Evolutionary conservation across 441 rosid genomes (phyloP).

Genomic region (Adansonia gregorii): DNA sequence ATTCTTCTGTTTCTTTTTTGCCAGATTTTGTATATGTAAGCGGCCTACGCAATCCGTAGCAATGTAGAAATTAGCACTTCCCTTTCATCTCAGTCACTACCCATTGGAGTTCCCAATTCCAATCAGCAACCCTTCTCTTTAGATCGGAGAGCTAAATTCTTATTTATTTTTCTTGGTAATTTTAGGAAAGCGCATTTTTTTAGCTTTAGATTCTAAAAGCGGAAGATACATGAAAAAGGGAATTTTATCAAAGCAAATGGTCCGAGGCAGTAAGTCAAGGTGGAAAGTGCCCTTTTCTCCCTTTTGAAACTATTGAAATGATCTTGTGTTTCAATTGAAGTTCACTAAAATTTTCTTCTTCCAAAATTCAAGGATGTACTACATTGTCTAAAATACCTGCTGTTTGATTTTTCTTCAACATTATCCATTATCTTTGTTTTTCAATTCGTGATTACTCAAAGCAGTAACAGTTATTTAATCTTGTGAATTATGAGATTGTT

Average conservation of each 20-base stretch:
- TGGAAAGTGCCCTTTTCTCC: too few species aligned
- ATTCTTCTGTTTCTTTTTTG: too few species aligned
- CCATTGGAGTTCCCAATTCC: too few species aligned
- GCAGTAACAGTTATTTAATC: not conserved
- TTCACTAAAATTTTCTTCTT: not conserved
- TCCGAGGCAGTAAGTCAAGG: too few species aligned
- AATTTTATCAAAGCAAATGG: not conserved
- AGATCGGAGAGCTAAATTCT: too few species aligned
- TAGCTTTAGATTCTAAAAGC: not conserved
- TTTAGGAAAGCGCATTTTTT: not conserved
- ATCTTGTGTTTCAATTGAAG: not conserved
- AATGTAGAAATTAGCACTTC: too few species aligned
- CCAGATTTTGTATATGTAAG: too few species aligned
- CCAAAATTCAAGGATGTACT: too few species aligned
- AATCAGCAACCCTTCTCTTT: not conserved
- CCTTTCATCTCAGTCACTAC: too few species aligned
- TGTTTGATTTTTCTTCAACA: not conserved
- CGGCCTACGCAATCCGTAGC: too few species aligned
- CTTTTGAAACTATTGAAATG: not conserved
- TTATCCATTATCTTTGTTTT: not conserved
- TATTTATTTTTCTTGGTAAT: not conserved
- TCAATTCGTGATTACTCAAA: not conserved
- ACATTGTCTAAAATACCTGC: not conserved
- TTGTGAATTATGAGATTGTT: too few species aligned
- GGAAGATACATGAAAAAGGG: not conserved